These are phyloP conservation scores for Solioccasus polychromus DNA, from an alignment of 768 basidiomycete species.

Conservation along the genomic window DNA sequence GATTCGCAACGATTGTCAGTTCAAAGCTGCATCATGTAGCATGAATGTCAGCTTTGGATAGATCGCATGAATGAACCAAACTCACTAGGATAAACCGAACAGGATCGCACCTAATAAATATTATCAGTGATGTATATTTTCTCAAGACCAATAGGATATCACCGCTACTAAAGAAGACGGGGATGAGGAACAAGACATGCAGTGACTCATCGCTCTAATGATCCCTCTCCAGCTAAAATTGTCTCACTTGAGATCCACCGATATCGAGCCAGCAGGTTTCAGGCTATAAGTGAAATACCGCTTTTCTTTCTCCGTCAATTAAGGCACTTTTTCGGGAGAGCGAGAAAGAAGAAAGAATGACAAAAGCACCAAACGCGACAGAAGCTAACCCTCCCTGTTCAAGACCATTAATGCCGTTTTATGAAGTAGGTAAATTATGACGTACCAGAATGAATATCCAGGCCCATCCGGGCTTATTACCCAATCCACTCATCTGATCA, in stretches of 20 bases:
- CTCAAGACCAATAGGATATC: constrained; percentile 15
- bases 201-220: constrained; percentile 45
- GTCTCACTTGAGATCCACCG: constrained; percentile 42
- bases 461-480: constrained; percentile 55
- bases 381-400: constrained; percentile 60
- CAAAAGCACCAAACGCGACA: constrained; percentile 48
- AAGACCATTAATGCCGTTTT: neutral
- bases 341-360: constrained; percentile 50
- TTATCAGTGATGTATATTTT: neutral
- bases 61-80: neutral
- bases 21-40: constrained; percentile 59
- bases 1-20: constrained; percentile 65
- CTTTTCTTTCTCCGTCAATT: constrained; percentile 49
- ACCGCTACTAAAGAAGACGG: constrained; percentile 55
- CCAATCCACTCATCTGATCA: constrained; percentile 49
- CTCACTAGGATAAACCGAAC: constrained; percentile 25
- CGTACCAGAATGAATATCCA: constrained; percentile 57
- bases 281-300: constrained; percentile 39
- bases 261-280: constrained; percentile 29
- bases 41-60: constrained; percentile 35
- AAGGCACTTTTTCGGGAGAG: constrained; percentile 43
- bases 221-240: constrained; percentile 60
- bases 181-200: constrained; percentile 50
- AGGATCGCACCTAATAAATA: constrained; percentile 13
- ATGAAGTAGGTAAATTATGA: neutral